These are phyloP conservation scores for Endothia cerciana DNA, from an alignment of 2,329 filamentous ascomycete species.

Conservation along the genomic window DNA sequence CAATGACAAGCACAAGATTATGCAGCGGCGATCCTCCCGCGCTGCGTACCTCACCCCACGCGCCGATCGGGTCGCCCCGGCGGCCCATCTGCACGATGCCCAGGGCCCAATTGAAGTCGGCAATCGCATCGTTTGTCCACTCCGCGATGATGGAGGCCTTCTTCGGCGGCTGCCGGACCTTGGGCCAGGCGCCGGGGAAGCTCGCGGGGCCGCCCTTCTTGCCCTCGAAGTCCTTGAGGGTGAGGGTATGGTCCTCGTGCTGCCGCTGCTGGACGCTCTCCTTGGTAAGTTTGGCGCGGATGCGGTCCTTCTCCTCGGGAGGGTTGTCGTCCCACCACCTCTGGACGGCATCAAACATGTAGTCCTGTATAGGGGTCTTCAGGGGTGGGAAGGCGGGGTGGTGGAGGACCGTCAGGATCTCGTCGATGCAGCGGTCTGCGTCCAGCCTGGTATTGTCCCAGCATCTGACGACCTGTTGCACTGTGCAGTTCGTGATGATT, in stretches of 20 bases:
- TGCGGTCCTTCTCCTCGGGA: constrained; percentile 30
- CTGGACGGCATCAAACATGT: constrained; percentile 68
- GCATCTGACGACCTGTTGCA: constrained; percentile 69
- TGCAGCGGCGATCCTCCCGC: constrained; percentile 20
- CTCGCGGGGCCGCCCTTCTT: constrained; percentile 34
- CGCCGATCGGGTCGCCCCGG: constrained; percentile 15
- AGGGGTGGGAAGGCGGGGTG: constrained; percentile 60
- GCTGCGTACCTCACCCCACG: constrained; percentile 15
- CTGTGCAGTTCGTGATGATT: constrained; percentile 66
- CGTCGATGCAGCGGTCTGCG: constrained; percentile 64
- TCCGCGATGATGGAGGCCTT: constrained; percentile 34
- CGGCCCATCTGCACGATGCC: constrained; percentile 14
- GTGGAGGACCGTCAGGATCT: constrained; percentile 67
- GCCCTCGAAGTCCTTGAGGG: constrained; percentile 34
- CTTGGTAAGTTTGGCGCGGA: constrained; percentile 36
- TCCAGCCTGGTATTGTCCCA: constrained; percentile 69
- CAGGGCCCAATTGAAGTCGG: constrained; percentile 29
- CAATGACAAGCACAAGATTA: constrained; percentile 13
- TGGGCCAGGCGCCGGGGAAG: constrained; percentile 36
- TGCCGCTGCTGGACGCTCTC: constrained; percentile 35
- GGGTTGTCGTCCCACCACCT: constrained; percentile 51
- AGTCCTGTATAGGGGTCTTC: constrained; percentile 62
- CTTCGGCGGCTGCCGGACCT: constrained; percentile 35
- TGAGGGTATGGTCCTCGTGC: constrained; percentile 37
- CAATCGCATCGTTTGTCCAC: constrained; percentile 29